Percentiles rank a stretch among this genome's conserved stretches.
Conservation (phyloP, 768 basidiomycete genomes). For the Amanita pseudoporphyria region DNA sequence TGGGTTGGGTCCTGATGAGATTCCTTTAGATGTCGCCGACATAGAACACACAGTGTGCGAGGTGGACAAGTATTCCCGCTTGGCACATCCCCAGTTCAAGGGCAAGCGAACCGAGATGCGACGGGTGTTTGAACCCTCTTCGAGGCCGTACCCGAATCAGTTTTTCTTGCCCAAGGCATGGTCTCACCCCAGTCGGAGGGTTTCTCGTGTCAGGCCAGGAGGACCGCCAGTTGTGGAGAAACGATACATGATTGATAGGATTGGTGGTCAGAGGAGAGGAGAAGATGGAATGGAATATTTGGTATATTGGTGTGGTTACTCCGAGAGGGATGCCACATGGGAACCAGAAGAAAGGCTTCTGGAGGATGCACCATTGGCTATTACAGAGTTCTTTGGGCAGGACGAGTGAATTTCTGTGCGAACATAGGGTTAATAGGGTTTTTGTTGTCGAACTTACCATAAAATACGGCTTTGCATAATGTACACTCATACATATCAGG, state of each 20-base stretch:
- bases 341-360: conserved; percentile 37
- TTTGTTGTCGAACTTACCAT: no score
- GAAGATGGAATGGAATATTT: conserved; percentile 31
- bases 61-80: conserved; percentile 66
- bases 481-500: no score
- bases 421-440: no score
- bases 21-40: conserved; percentile 57
- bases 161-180: conserved; percentile 45
- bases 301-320: conserved; percentile 51
- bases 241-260: conserved; percentile 29
- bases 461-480: no score
- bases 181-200: conserved; percentile 34
- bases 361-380: conserved; percentile 37
- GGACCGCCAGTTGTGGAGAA: conserved; percentile 29
- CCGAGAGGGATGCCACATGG: conserved; percentile 45
- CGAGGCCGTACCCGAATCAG: conserved; percentile 15
- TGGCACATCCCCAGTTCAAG: conserved; percentile 36
- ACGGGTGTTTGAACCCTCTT: conserved; percentile 26
- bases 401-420: no score
- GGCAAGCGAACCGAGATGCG: conserved; percentile 30
- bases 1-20: conserved; percentile 36
- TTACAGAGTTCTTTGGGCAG: conserved; percentile 29
- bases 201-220: conserved; percentile 30
- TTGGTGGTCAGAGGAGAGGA: conserved; percentile 22
- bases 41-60: conserved; percentile 77